These are phyloP conservation scores for Eragrostis tef DNA, from an alignment of 202 grass and related monocot genomes.

Conservation along the genomic window DNA sequence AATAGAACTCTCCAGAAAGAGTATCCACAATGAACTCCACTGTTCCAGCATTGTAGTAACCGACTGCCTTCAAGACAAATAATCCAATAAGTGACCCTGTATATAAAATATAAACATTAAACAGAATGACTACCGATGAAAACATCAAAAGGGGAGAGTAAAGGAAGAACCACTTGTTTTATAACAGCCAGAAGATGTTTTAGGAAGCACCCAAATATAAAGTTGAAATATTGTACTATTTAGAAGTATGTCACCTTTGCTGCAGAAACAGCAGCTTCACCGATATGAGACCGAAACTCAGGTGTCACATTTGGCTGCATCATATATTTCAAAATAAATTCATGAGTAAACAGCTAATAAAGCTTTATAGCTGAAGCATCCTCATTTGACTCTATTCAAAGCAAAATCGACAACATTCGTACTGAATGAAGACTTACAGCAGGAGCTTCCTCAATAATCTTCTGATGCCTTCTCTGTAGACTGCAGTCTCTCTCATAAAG, in stretches of 20 bases:
- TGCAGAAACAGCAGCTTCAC: constrained; percentile 85
- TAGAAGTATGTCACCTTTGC: constrained; percentile 69
- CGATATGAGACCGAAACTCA: constrained; percentile 77
- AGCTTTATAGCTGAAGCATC: background rate
- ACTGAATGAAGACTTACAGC: constrained; percentile 65
- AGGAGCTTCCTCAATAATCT: constrained; percentile 97
- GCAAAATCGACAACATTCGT: constrained; percentile 11
- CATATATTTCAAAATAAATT: constrained; percentile 2
- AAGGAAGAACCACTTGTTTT: constrained; percentile 3
- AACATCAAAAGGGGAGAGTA: background rate
- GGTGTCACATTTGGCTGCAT: constrained; percentile 79
- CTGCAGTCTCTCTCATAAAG: constrained; percentile 98
- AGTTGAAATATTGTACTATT: constrained; percentile 22
- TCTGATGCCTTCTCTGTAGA: constrained; percentile 96
- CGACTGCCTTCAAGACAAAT: constrained; percentile 88
- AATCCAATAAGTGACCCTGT: constrained; percentile 61
- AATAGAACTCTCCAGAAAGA: constrained; percentile 82
- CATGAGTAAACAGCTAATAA: background rate
- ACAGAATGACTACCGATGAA: constrained; percentile 34
- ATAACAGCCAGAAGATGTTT: constrained; percentile 1
- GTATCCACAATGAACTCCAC: constrained; percentile 98
- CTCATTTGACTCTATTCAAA: background rate
- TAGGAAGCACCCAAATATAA: constrained; percentile 4
- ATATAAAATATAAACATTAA: constrained; percentile 45
- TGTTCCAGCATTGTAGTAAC: constrained; percentile 97